phyloP scores from a whole-genome alignment of 2,329 filamentous ascomycete genomes.

The Apiospora marii region DNA sequence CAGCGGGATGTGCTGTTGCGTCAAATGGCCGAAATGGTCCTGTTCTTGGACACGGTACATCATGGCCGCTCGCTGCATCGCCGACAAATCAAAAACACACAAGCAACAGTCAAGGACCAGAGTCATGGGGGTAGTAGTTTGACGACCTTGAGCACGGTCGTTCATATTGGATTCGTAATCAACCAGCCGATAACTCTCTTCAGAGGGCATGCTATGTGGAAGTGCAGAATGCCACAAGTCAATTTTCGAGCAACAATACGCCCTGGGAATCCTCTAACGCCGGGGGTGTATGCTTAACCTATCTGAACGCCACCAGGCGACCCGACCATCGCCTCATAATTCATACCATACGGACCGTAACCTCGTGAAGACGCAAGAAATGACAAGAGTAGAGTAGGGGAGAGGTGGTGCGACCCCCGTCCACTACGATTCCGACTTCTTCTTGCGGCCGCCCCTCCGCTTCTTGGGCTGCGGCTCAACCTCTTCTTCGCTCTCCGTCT shows the following conservation, averaged over 20 bases:
- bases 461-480: slow-evolving; percentile 54
- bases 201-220: background rate
- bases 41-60: background rate
- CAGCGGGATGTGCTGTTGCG: background rate
- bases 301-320: slow-evolving; percentile 23
- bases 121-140: background rate
- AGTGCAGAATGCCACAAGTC: slow-evolving; percentile 13
- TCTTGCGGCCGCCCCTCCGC: slow-evolving; percentile 57
- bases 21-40: background rate
- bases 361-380: slow-evolving; percentile 24
- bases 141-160: slow-evolving; percentile 3
- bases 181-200: background rate
- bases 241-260: slow-evolving; percentile 7
- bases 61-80: background rate
- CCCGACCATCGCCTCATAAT: slow-evolving; percentile 22
- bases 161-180: background rate
- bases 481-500: slow-evolving; percentile 63
- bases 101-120: background rate
- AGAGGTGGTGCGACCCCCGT: background rate
- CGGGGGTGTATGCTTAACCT: slow-evolving; percentile 20
- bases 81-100: background rate
- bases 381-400: background rate
- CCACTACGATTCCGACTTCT: slow-evolving; percentile 48
- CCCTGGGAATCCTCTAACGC: slow-evolving; percentile 24
- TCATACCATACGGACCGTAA: slow-evolving; percentile 24